A percentile compares a stretch with the other conserved stretches of the same genome.
phyloP scores from a whole-genome alignment of 768 basidiomycete genomes.

The Mrakia frigida region DNA sequence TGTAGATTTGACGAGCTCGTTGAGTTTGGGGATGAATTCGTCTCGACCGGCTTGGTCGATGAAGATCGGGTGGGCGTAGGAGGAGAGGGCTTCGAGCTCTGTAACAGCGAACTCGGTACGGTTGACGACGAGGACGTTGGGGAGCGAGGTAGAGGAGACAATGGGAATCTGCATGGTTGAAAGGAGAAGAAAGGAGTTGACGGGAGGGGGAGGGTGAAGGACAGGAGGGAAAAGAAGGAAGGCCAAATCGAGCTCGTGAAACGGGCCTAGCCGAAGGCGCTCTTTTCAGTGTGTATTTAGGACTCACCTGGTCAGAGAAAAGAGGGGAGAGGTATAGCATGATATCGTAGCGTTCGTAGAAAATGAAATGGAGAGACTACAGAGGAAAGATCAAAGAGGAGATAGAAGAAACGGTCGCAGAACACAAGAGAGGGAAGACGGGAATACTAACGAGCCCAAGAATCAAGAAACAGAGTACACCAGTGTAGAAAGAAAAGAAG shows the following conservation, averaged over 20 bases:
- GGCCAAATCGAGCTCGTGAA: too few relatives aligned
- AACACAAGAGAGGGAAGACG: not conserved
- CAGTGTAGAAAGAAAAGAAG: too few relatives aligned
- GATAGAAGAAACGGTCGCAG: not conserved
- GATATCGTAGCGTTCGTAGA: not conserved
- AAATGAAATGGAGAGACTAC: not conserved
- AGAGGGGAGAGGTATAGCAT: not conserved
- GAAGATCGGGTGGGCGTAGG: not conserved
- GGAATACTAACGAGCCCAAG: not conserved
- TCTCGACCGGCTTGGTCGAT: not conserved
- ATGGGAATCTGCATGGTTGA: not conserved
- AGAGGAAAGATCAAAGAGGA: not conserved
- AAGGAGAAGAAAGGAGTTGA: not conserved
- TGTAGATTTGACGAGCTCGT: not conserved
- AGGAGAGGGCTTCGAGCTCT: not conserved
- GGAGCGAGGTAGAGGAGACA: not conserved
- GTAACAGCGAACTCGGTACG: not conserved
- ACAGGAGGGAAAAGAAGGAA: not conserved
- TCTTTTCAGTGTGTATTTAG: not conserved
- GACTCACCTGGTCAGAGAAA: not conserved
- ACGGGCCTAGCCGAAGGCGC: not conserved
- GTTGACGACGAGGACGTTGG: slow-evolving; percentile 22
- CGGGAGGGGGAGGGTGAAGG: not conserved
- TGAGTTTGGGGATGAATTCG: not conserved
- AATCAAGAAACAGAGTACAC: not conserved